Percentiles rank a stretch among this genome's conserved stretches.
phyloP scores from a whole-genome alignment of 2,329 filamentous ascomycete genomes.

The Aspergillus bombycis region DNA sequence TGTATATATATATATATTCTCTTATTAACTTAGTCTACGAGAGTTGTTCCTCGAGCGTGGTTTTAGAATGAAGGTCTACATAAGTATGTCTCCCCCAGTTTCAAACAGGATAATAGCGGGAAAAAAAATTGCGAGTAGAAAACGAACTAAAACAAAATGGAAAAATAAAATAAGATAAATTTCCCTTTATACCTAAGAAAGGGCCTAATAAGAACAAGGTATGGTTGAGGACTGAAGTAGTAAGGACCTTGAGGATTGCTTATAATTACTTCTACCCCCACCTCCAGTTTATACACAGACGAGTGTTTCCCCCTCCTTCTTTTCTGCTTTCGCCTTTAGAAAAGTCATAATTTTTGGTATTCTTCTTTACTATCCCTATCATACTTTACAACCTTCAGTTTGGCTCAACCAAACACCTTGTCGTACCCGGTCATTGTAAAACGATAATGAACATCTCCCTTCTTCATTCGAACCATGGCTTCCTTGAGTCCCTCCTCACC shows the following conservation, averaged over 20 bases:
- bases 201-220: background rate
- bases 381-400: background rate
- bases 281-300: background rate
- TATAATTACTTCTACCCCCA: background rate
- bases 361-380: background rate
- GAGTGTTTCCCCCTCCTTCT: background rate
- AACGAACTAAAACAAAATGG: background rate
- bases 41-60: no score
- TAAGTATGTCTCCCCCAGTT: no score
- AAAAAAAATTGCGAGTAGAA: no score
- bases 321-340: no score
- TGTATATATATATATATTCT: no score
- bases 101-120: no score
- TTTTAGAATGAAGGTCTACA: no score
- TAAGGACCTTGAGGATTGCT: background rate
- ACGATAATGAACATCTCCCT: slow-evolving; percentile 72
- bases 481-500: slow-evolving; percentile 70
- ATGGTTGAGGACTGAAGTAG: background rate
- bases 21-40: no score
- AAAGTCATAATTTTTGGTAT: background rate
- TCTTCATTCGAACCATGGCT: slow-evolving; percentile 69
- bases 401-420: slow-evolving; percentile 34
- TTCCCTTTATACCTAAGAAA: background rate
- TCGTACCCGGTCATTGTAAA: slow-evolving; percentile 64
- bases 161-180: background rate